Evolutionary conservation across 352 stramenopile genomes (phyloP).

Genomic region (Phytophthora aleatoria): DNA sequence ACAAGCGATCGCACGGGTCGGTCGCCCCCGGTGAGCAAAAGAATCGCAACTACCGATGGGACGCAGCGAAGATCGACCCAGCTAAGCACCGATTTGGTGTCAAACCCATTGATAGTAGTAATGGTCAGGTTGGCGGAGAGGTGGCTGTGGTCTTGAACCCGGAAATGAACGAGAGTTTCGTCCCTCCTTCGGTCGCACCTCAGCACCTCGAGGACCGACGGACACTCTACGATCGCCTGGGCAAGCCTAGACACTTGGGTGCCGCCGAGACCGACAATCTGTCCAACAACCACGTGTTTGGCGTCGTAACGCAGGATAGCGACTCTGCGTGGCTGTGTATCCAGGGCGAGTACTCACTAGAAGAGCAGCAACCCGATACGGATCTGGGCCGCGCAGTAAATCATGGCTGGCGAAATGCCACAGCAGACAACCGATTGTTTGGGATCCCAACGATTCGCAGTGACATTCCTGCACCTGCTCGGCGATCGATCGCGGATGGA

Average conservation of each 20-base stretch:
- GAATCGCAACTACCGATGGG: slow-evolving; percentile 85
- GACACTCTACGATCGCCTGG: slow-evolving; percentile 75
- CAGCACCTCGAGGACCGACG: slow-evolving; percentile 80
- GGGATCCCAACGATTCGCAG: slow-evolving; percentile 85
- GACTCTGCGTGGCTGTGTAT: slow-evolving; percentile 79
- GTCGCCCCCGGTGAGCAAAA: slow-evolving; percentile 87
- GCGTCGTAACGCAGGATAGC: slow-evolving; percentile 52
- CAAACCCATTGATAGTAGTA: slow-evolving; percentile 24
- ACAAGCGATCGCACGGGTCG: slow-evolving; percentile 79
- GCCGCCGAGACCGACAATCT: slow-evolving; percentile 41
- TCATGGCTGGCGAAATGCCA: slow-evolving; percentile 86
- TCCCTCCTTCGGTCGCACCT: slow-evolving; percentile 48
- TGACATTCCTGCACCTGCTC: slow-evolving; percentile 77
- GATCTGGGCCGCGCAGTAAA: slow-evolving; percentile 86
- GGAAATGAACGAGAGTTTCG: slow-evolving; percentile 65
- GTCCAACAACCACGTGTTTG: slow-evolving; percentile 65
- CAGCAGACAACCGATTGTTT: slow-evolving; percentile 65
- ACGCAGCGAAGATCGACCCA: slow-evolving; percentile 67
- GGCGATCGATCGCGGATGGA: slow-evolving; percentile 82
- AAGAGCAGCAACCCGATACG: slow-evolving; percentile 81
- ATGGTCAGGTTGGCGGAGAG: slow-evolving; percentile 35
- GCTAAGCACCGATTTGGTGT: slow-evolving; percentile 74
- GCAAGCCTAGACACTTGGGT: slow-evolving; percentile 66
- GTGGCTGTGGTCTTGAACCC: slow-evolving; percentile 68
- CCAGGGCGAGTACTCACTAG: slow-evolving; percentile 76